Evolutionary conservation across 495 filamentous ascomycete species (phyloP).

Genomic region (Rusavskia elegans): DNA sequence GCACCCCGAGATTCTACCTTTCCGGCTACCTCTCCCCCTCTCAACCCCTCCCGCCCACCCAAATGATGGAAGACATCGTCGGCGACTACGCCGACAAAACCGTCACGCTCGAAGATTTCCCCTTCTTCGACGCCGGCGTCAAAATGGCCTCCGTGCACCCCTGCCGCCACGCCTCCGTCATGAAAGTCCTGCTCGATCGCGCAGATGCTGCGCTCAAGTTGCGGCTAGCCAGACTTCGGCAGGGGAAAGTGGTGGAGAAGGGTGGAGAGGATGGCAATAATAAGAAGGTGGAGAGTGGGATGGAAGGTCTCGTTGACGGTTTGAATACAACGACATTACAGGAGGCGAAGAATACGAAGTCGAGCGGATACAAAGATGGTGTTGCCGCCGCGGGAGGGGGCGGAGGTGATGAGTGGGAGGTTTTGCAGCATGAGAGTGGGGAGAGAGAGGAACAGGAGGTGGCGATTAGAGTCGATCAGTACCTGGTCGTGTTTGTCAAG

Average conservation of each 20-base stretch:
- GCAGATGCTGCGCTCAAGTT: conserved; percentile 87
- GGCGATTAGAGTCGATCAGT: conserved; percentile 92
- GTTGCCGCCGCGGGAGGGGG: conserved; percentile 32
- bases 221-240: conserved; percentile 61
- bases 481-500: conserved; percentile 94
- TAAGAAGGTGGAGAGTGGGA: conserved; percentile 38
- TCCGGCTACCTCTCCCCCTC: conserved; percentile 74
- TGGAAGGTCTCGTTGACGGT: conserved; percentile 50
- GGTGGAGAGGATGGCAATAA: conserved; percentile 38
- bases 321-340: conserved; percentile 19
- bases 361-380: conserved; percentile 27
- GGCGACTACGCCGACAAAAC: conserved; percentile 99
- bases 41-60: conserved; percentile 67
- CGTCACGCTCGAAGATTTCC: conserved; percentile 95
- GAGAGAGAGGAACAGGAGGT: conserved; percentile 56
- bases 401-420: conserved; percentile 74
- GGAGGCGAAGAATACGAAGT: conserved; percentile 11
- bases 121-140: conserved; percentile 63
- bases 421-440: conserved; percentile 42
- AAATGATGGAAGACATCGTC: conserved; percentile 99
- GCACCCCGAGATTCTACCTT: conserved; percentile 88
- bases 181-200: conserved; percentile 94
- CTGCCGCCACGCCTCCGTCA: conserved; percentile 83
- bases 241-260: conserved; percentile 25
- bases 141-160: conserved; percentile 97